Evolutionary conservation across 805 yeast genomes (phyloP), one percentile per base, ranked within the genome.

Genomic region (Pichia eremophila): DNA sequence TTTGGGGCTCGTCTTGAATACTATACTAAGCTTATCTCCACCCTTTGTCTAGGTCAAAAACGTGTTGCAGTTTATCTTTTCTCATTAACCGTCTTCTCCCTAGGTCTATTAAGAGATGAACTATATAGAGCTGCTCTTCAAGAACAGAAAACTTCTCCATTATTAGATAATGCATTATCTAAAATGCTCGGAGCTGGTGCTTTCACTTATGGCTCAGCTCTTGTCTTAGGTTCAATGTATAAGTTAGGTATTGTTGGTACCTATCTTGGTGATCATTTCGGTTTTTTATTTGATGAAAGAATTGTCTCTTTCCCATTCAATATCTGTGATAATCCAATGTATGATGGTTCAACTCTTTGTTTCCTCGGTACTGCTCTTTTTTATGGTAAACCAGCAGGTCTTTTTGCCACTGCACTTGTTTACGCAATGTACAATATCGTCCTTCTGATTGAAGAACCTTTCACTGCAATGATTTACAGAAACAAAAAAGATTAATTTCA

Each of bases 201-300:
- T 3, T 84, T 89, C 55, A 78, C 65, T 1, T 62, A 72, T 44
- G 99, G 99, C 22, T 89, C 90, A 55, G 66, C 86, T 10, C 76
- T 93, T 46, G 98, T 90, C 2, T 54, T 85, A 32, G 68, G 81
- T 31, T 87, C 96, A 22, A 91, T 93, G 98, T 91, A 79, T 70
- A 83, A 84, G 14, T 73, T 93, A 54, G 99, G 99, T 25, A 79
- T 93, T 51, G 91, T 96, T 14, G 99, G 99, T 25, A 93, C 99
- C 11, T 93, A 93, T 61, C 69, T 93, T 51, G 99, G 99, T 40
- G 99, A 93, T 66, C 95, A 93, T 69, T 93, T 93, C 67, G 98
- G 98, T 2, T 90, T 93, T 58, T 75, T 93, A 57, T 93, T 91
- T 93, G 81, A 82, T 52, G 78, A 85, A 54, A 77, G 95, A 61